phyloP scores from a whole-genome alignment of 352 stramenopile species.

The Thraustochytrium sp. region DNA sequence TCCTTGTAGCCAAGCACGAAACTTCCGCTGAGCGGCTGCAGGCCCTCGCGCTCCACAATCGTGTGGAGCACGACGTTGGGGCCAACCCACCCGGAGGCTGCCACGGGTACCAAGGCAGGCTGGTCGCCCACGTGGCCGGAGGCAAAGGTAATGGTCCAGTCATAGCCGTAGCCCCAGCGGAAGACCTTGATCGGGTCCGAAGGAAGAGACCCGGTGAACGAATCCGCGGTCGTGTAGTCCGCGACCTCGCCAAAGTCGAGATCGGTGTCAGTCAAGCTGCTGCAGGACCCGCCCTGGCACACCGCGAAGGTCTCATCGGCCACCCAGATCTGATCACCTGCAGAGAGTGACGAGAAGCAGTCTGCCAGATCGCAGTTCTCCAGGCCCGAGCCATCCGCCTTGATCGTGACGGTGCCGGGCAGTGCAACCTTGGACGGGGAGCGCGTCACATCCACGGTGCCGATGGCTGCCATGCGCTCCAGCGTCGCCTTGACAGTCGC shows the following conservation, averaged over 20 bases:
- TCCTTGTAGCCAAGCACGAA: conserved; percentile 73
- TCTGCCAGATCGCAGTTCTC: background rate
- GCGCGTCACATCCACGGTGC: conserved; percentile 58
- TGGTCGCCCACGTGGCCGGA: conserved; percentile 64
- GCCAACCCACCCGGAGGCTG: conserved; percentile 83
- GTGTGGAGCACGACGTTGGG: conserved; percentile 81
- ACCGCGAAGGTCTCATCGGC: conserved; percentile 56
- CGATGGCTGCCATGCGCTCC: conserved; percentile 57
- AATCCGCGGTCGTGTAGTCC: background rate
- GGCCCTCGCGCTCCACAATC: conserved; percentile 65
- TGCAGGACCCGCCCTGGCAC: conserved; percentile 47
- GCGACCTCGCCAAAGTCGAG: background rate
- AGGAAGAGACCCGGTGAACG: background rate
- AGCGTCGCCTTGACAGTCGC: conserved; percentile 53
- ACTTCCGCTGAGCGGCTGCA: conserved; percentile 82
- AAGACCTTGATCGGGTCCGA: conserved; percentile 55
- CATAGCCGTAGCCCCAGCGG: conserved; percentile 60
- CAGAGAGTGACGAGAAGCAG: conserved; percentile 32
- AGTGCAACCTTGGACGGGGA: conserved; percentile 52
- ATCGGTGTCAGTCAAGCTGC: background rate
- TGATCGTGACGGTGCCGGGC: conserved; percentile 33
- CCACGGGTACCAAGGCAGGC: conserved; percentile 67
- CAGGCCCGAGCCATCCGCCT: background rate
- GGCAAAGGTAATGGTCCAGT: conserved; percentile 69
- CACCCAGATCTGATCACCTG: conserved; percentile 59